Conservation (phyloP, 2,329 filamentous ascomycete genomes). For the Paracoccidioides lutzii region DNA sequence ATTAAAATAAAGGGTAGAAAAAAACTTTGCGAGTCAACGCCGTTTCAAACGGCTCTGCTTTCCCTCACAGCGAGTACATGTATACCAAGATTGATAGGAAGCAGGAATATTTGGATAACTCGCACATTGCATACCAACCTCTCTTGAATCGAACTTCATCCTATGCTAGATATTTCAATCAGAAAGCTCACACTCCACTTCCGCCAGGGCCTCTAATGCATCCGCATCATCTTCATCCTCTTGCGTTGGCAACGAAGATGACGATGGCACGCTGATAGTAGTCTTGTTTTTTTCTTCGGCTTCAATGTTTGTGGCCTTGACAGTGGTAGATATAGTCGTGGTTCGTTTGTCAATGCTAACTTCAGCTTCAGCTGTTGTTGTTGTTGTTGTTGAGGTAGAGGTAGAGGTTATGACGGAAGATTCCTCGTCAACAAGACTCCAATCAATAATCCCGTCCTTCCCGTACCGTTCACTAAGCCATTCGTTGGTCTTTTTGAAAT, state of each 20-base stretch:
- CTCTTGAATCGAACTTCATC: not conserved
- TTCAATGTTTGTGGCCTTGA: not conserved
- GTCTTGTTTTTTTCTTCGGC: not conserved
- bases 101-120: too few relatives aligned
- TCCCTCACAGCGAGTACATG: too few relatives aligned
- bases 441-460: conserved; percentile 67
- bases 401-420: not conserved
- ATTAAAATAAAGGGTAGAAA: too few relatives aligned
- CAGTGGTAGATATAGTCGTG: not conserved
- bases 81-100: too few relatives aligned
- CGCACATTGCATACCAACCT: too few relatives aligned
- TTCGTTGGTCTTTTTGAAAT: conserved; percentile 37
- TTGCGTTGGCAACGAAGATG: not conserved
- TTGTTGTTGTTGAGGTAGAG: not conserved
- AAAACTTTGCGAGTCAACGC: too few relatives aligned
- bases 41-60: too few relatives aligned
- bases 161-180: not conserved
- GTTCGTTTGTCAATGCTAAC: not conserved
- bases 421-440: conserved; percentile 44
- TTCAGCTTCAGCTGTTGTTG: not conserved
- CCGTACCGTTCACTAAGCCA: conserved; percentile 76
- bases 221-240: conserved; percentile 26
- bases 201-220: conserved; percentile 28
- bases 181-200: conserved; percentile 14
- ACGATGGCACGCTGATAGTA: conserved; percentile 13